A percentile compares a stretch with the other conserved stretches of the same genome.
These are phyloP conservation scores for Trichoderma virens DNA, from an alignment of 495 filamentous ascomycete species.

Conservation along the genomic window DNA sequence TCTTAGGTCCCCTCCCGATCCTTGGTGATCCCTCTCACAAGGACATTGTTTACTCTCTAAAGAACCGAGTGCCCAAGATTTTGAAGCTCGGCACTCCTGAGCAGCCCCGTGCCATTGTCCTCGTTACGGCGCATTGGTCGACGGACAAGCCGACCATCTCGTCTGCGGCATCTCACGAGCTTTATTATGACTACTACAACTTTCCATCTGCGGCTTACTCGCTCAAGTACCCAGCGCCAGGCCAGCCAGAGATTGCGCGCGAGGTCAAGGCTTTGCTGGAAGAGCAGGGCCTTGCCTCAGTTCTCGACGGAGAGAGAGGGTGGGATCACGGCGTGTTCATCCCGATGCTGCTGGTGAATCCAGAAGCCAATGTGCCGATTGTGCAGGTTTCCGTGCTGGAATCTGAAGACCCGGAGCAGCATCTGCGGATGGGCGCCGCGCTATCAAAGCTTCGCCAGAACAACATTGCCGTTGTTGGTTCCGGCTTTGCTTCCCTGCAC, in stretches of 20 bases:
- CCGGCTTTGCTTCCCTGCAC: constrained; percentile 62
- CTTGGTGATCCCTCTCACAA: constrained; percentile 29
- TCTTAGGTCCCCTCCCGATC: constrained; percentile 28
- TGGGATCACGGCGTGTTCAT: constrained; percentile 37
- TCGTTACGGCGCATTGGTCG: constrained; percentile 37
- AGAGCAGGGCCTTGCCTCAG: constrained; percentile 13
- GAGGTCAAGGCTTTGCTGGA: constrained; percentile 23
- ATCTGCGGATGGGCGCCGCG: constrained; percentile 57
- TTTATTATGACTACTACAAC: constrained; percentile 36
- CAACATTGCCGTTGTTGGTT: constrained; percentile 56
- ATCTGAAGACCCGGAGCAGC: constrained; percentile 51
- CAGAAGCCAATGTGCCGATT: constrained; percentile 47
- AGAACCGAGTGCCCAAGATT: constrained; percentile 25
- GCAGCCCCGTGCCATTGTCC: constrained; percentile 30
- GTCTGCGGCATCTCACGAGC: constrained; percentile 23
- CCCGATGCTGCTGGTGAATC: constrained; percentile 18
- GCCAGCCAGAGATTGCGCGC: constrained; percentile 29
- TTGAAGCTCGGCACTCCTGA: constrained; percentile 28
- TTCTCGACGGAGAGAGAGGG: constrained; percentile 22
- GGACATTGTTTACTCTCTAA: constrained; percentile 26
- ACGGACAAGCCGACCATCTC: constrained; percentile 26
- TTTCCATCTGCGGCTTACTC: constrained; percentile 32
- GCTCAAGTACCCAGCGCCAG: constrained; percentile 33
- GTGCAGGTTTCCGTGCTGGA: constrained; percentile 63
- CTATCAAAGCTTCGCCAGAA: constrained; percentile 52